Base-by-base conservation (phyloP, 2,329 filamentous ascomycete genomes). In the Nemania sp. region DNA sequence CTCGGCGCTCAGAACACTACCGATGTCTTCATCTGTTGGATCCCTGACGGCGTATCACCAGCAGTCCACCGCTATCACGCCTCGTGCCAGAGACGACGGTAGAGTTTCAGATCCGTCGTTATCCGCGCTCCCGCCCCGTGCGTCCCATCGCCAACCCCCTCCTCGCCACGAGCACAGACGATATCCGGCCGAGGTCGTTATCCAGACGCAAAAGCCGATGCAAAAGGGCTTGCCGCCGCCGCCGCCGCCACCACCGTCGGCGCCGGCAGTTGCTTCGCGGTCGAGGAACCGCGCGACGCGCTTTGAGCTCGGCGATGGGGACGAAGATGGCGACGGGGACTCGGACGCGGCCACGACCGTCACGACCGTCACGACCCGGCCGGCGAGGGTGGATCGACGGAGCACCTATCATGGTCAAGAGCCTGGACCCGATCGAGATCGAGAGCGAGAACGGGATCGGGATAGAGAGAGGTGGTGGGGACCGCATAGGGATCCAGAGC, bases 231-330 rank as follows among this genome's bases (percentile, higher is more conserved):
- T 34, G 21, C 18, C 17, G 52, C 29, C 17, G 32, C 18, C 6
- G 40, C 20, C n/a, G 32, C 29, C 4, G n/a, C 32, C 6, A 35
- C 3, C 6, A 10, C 5, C 10, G 18, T 10, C 34, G 20, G 13
- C 49, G 39, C 47, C 57, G 21, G 18, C 50, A 6, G 42, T 60
- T 13, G 53, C 48, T 10, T 9, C 47, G 32, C 13, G 54, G 12
- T 17, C 61, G 1, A 51, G 40, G 21, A 43, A 43, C 9, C 54
- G 40, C 37, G 32, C 29, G 9, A 59, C 59, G 11, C 50, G 47
- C n/a, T 64, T 64, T 9, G 62, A 64, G 17, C 43, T 64, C 17
- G 62, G 62, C 5, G 55, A 39, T 11, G 50, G 3, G 5, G 59
- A 48, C 3, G 62, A 57, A 7, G 57, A 63, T 3, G 47, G 40